Percentiles rank a stretch among this genome's conserved stretches.
These are phyloP conservation scores for Myxozyma geophila DNA, from an alignment of 805 yeast genomes.

Conservation along the genomic window DNA sequence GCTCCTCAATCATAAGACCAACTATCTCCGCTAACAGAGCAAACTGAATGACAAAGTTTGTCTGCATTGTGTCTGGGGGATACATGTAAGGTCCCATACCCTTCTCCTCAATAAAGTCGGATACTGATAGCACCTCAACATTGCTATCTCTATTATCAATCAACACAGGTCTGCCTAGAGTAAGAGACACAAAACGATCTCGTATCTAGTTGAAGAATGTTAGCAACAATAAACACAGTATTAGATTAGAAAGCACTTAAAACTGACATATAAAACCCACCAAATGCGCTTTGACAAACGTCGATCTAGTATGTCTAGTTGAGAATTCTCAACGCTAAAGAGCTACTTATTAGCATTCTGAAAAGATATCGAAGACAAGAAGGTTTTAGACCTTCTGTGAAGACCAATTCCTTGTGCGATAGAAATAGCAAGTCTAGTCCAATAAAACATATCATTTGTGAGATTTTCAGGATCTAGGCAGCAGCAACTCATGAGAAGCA, in stretches of 20 bases:
- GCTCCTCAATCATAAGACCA: slow-evolving; percentile 68
- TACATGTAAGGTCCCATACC: slow-evolving; percentile 50
- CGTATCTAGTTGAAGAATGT: slow-evolving; percentile 43
- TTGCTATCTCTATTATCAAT: slow-evolving; percentile 75
- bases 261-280: slow-evolving; percentile 68
- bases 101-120: slow-evolving; percentile 63
- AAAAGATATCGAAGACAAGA: not conserved
- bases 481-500: slow-evolving; percentile 64
- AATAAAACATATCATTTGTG: slow-evolving; percentile 65
- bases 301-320: slow-evolving; percentile 49
- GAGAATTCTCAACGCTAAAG: slow-evolving; percentile 44
- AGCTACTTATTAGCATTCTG: not conserved
- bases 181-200: slow-evolving; percentile 69
- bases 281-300: slow-evolving; percentile 68
- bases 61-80: slow-evolving; percentile 54
- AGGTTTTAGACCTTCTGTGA: slow-evolving; percentile 49
- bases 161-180: slow-evolving; percentile 72
- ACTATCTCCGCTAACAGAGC: slow-evolving; percentile 71
- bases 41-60: slow-evolving; percentile 61
- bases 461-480: slow-evolving; percentile 76
- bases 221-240: not conserved
- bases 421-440: slow-evolving; percentile 70
- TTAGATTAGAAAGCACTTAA: not conserved
- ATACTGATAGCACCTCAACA: slow-evolving; percentile 68
- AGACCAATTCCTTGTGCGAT: slow-evolving; percentile 77